phyloP scores from a whole-genome alignment of 306 rosid genomes.

The Carpinus fangiana region DNA sequence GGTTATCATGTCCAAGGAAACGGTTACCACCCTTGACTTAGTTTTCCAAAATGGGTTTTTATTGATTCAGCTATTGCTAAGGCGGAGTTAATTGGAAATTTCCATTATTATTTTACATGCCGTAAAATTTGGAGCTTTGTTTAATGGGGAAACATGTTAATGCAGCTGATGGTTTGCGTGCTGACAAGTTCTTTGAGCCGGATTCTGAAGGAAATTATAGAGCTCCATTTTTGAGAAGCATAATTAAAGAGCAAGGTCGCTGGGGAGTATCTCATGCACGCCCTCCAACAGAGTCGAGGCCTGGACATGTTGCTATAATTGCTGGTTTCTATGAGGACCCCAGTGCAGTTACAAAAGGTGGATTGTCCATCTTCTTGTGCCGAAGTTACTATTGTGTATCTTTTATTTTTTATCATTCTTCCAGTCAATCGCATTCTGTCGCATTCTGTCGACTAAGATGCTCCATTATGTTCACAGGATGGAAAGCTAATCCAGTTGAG shows the following conservation, averaged over 20 bases:
- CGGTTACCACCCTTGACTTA: neutral
- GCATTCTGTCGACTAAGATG: slow-evolving; percentile 22
- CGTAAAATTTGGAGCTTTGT: neutral
- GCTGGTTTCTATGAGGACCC: slow-evolving; percentile 98
- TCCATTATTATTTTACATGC: neutral
- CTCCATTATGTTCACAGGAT: slow-evolving; percentile 53
- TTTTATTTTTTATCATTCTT: neutral
- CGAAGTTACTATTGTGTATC: neutral
- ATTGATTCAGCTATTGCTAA: neutral
- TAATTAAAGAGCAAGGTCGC: slow-evolving; percentile 70
- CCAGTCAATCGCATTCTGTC: neutral
- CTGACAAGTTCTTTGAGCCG: slow-evolving; percentile 87
- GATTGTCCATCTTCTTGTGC: slow-evolving; percentile 6
- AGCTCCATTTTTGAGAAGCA: slow-evolving; percentile 76
- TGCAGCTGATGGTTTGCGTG: slow-evolving; percentile 91
- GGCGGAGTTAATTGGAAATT: neutral
- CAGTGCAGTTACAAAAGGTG: slow-evolving; percentile 91
- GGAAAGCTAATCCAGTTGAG: slow-evolving; percentile 96
- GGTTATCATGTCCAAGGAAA: slow-evolving; percentile 1
- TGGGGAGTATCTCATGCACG: slow-evolving; percentile 98
- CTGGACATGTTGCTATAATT: slow-evolving; percentile 82
- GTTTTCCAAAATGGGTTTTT: neutral
- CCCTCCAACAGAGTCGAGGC: slow-evolving; percentile 94
- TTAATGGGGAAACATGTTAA: slow-evolving; percentile 11
- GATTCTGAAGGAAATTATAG: slow-evolving; percentile 64